These are phyloP conservation scores for Ophiocytium majus DNA, from an alignment of 352 stramenopile species.

Conservation along the genomic window DNA sequence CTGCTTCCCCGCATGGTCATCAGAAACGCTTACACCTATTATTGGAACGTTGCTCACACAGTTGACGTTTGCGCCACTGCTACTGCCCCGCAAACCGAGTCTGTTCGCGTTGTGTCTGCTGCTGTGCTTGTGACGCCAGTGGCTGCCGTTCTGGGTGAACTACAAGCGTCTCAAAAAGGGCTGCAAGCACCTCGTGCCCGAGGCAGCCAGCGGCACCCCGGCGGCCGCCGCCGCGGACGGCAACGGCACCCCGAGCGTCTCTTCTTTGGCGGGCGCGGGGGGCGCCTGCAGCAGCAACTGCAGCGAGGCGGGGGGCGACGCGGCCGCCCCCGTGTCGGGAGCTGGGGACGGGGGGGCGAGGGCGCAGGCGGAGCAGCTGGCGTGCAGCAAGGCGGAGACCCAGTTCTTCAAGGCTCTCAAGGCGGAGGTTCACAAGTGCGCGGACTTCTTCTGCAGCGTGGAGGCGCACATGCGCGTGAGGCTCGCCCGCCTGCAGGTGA, in stretches of 20 bases:
- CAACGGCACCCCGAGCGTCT: neutral
- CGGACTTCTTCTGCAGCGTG: slow-evolving; percentile 31
- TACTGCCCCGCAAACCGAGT: no score
- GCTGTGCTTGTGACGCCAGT: no score
- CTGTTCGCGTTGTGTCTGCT: no score
- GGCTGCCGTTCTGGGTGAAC: slow-evolving; percentile 44
- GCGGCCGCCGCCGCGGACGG: neutral
- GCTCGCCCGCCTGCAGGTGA: slow-evolving; percentile 9
- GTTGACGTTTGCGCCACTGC: no score
- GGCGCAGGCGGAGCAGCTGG: slow-evolving; percentile 6
- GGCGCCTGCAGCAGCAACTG: neutral
- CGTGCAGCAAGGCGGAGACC: slow-evolving; percentile 25
- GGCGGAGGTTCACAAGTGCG: slow-evolving; percentile 39
- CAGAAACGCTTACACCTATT: no score
- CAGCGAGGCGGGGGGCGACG: neutral
- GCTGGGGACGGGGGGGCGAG: neutral
- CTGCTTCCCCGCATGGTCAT: no score
- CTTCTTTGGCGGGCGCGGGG: neutral
- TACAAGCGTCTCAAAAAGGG: slow-evolving; percentile 52
- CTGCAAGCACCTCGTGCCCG: slow-evolving; percentile 3
- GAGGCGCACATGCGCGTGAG: neutral
- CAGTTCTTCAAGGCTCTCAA: slow-evolving; percentile 36
- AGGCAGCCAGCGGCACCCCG: neutral
- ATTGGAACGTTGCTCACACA: no score
- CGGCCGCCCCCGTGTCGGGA: neutral